These are phyloP conservation scores for Entoloma clypeatum DNA, from an alignment of 1,284 basidiomycete species.

Conservation along the genomic window DNA sequence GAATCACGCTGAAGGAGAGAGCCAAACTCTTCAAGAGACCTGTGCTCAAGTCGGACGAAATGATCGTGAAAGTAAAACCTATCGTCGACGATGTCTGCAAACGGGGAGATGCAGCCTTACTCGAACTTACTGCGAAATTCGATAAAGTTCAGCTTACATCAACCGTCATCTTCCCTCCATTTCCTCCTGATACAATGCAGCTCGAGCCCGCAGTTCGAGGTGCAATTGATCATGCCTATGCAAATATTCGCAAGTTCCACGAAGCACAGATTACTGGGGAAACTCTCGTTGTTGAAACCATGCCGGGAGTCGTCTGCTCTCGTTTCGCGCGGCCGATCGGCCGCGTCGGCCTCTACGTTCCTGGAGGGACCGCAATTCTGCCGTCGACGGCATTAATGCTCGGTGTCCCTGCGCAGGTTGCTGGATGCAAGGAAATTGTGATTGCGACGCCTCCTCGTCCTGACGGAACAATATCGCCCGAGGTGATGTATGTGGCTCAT, in stretches of 20 bases:
- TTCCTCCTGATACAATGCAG: conserved; percentile 53
- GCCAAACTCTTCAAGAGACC: conserved; percentile 81
- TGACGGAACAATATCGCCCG: conserved; percentile 89
- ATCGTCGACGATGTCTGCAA: conserved; percentile 87
- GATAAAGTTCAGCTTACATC: conserved; percentile 73
- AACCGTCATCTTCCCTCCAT: conserved; percentile 67
- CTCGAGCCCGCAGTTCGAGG: conserved; percentile 63
- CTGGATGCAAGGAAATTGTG: conserved; percentile 89
- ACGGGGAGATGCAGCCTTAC: conserved; percentile 84
- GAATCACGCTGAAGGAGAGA: conserved; percentile 54
- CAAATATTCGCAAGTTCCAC: conserved; percentile 91
- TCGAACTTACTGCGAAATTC: conserved; percentile 91
- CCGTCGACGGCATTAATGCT: conserved; percentile 99
- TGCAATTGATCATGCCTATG: conserved; percentile 92
- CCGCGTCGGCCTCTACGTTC: conserved; percentile 95
- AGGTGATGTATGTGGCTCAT: conserved; percentile 93
- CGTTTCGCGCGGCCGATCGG: conserved; percentile 93
- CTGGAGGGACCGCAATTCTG: conserved; percentile 94
- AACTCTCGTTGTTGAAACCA: conserved; percentile 87
- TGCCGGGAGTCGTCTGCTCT: conserved; percentile 95
- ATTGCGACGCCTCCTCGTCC: conserved; percentile 92
- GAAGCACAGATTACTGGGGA: conserved; percentile 74
- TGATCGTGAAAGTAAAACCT: conserved; percentile 93
- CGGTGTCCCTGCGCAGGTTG: conserved; percentile 96
- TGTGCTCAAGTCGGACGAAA: conserved; percentile 89